Evolutionary conservation across 108 stramenopile genomes (phyloP), one percentile per base, ranked within the genome.

Genomic region (Fragilariopsis cylindrus): DNA sequence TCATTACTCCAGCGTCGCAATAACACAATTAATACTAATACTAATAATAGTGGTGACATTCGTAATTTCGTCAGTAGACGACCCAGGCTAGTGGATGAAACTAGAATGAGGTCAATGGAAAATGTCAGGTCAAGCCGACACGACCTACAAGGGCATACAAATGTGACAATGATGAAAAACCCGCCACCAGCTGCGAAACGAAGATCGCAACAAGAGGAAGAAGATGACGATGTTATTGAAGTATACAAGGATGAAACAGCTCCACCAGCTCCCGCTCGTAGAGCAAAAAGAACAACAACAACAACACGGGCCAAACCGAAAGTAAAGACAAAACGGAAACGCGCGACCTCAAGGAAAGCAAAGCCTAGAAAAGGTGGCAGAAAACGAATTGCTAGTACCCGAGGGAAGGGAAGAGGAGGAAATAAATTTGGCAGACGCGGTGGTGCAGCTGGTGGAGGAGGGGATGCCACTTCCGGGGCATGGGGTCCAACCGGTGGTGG

Each of bases 281-380:
- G 16, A 15, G 15, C 13, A 57, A 18, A 0, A 5, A 45, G 5
- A 4, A 18, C 65, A 19, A 45, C 12, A 45, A 12, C 9, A 7
- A 62, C 30, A 6, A 7, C 69, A 15, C n/a, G 13, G 69, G 42
- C 71, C 71, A 72, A 72, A 18, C 12, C 71, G 57, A 64, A 74
- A 65, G n/a, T 49, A 4, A 53, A n/a, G 64, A 39, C 48, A 53
- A 54, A 64, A 57, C 62, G 46, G 5, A 50, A 48, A 48, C 57
- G 47, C 45, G 5, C 12, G 5, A 60, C 16, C 18, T 7, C 58
- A 5, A 56, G 18, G 18, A 56, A 56, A 19, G 19, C 18, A 16
- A 70, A 56, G 30, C 42, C 47, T 6, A 70, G 30, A 30, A 30
- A 4, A 41, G 53, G 69, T 4, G 69, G 69, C 0, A 52, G 41